These are phyloP conservation scores for Retiboletus flavoniger DNA, from an alignment of 1,284 basidiomycete species.

Conservation along the genomic window DNA sequence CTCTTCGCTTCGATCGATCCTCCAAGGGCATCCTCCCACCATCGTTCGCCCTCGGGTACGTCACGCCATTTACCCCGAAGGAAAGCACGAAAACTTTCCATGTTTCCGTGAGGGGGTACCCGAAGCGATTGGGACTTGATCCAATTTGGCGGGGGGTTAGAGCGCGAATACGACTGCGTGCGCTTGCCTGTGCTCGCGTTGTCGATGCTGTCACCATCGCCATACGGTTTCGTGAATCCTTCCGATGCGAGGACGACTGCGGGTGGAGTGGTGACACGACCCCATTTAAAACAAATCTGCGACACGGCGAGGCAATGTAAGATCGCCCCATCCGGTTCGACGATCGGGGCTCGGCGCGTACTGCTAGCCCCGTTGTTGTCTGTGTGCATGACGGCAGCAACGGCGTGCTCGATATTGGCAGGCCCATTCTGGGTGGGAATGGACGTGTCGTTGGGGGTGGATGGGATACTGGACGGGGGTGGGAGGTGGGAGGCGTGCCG, in stretches of 20 bases:
- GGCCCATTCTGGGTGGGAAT: conserved; percentile 9
- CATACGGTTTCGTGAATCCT: conserved; percentile 44
- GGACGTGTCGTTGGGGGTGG: conserved; percentile 1
- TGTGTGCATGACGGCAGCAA: conserved; percentile 39
- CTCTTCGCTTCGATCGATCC: conserved; percentile 48
- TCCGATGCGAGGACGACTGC: conserved; percentile 52
- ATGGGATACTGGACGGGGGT: conserved; percentile 6
- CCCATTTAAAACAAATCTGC: conserved; percentile 71
- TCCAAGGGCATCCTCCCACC: conserved; percentile 59
- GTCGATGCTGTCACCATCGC: background rate
- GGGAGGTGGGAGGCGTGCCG: background rate
- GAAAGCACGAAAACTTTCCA: conserved; percentile 42
- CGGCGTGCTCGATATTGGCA: conserved; percentile 23
- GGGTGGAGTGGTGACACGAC: conserved; percentile 76
- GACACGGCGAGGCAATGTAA: conserved; percentile 69
- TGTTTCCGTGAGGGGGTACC: conserved; percentile 47
- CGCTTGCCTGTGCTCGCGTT: background rate
- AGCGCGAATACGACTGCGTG: conserved; percentile 28
- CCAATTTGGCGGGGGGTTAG: conserved; percentile 58
- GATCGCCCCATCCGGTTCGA: conserved; percentile 49
- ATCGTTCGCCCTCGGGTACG: conserved; percentile 51
- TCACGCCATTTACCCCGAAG: conserved; percentile 56
- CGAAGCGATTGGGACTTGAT: conserved; percentile 41
- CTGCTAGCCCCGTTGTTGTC: background rate
- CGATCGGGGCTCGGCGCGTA: conserved; percentile 25